Conservation (phyloP, 352 stramenopile genomes). For the Phytophthora crassamura region DNA sequence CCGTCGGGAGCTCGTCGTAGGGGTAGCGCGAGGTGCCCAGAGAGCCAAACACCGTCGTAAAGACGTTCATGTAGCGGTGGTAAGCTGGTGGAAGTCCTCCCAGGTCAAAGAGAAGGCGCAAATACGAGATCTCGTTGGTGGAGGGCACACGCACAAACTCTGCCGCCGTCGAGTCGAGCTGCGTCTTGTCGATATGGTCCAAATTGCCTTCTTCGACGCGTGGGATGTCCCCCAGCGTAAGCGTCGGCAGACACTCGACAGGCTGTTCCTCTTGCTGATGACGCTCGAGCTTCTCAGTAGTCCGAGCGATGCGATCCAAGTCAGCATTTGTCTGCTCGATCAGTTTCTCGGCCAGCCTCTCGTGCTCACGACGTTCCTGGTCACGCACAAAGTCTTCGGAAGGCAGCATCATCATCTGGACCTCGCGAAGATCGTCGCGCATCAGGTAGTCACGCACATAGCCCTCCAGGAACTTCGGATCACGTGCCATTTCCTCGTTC, state of each 20-base stretch:
- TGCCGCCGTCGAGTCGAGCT: constrained; percentile 36
- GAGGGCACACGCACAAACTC: constrained; percentile 79
- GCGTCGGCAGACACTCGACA: constrained; percentile 77
- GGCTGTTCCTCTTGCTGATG: constrained; percentile 73
- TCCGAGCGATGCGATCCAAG: constrained; percentile 59
- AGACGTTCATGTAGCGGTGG: constrained; percentile 71
- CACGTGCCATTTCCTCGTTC: constrained; percentile 59
- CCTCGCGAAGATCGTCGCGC: constrained; percentile 52
- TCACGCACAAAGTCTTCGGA: constrained; percentile 65
- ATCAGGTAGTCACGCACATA: constrained; percentile 67
- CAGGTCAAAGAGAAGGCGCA: constrained; percentile 77
- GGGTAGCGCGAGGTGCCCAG: constrained; percentile 73
- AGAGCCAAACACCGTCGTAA: constrained; percentile 73
- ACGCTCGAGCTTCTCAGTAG: constrained; percentile 54
- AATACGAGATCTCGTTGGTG: constrained; percentile 87
- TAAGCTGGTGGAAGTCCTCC: constrained; percentile 60
- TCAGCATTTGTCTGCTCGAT: constrained; percentile 58
- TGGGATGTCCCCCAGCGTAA: constrained; percentile 77
- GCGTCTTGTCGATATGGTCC: constrained; percentile 54
- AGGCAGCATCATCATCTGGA: constrained; percentile 82
- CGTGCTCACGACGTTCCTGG: constrained; percentile 55
- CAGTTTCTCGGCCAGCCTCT: constrained; percentile 53
- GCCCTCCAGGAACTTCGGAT: constrained; percentile 74
- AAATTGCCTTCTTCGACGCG: constrained; percentile 50
- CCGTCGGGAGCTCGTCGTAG: constrained; percentile 75